A percentile compares a stretch with the other conserved stretches of the same genome.
phyloP scores from a whole-genome alignment of 345 rosid genomes.

The Eucalyptus sp. region DNA sequence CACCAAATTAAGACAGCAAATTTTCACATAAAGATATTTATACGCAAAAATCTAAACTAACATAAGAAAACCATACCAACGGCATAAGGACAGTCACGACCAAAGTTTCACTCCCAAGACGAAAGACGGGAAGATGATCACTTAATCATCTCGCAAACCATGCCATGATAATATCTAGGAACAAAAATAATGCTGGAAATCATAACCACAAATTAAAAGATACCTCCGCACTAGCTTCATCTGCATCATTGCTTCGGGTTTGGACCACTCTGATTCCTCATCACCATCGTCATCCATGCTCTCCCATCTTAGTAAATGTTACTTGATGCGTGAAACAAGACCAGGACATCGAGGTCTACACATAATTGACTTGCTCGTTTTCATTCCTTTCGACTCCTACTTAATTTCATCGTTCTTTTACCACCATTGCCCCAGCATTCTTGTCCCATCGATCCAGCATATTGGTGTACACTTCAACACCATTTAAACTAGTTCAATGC shows the following conservation, averaged over 20 bases:
- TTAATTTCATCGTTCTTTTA: no score
- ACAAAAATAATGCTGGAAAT: neutral
- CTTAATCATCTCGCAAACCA: neutral
- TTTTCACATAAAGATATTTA: no score
- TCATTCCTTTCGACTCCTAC: no score
- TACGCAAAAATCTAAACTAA: no score
- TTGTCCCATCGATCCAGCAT: no score
- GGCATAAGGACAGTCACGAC: rapidly evolving
- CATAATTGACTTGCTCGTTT: no score
- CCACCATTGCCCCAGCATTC: no score
- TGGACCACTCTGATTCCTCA: slow-evolving; percentile 52
- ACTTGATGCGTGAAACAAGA: no score
- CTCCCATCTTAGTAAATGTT: slow-evolving; percentile 6
- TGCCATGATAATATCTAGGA: neutral
- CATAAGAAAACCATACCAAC: neutral
- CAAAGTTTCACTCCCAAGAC: neutral
- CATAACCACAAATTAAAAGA: neutral
- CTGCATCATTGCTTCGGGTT: slow-evolving; percentile 61
- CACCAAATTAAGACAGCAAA: no score
- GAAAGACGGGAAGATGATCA: neutral
- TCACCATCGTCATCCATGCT: slow-evolving; percentile 20
- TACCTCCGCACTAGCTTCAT: slow-evolving; percentile 19
- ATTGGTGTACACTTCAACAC: no score
- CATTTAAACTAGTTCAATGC: no score
- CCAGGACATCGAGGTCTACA: no score